A percentile compares a stretch with the other conserved stretches of the same genome.
phyloP scores from a whole-genome alignment of 192 early-diverging fungal species.

The Mortierella alpina region DNA sequence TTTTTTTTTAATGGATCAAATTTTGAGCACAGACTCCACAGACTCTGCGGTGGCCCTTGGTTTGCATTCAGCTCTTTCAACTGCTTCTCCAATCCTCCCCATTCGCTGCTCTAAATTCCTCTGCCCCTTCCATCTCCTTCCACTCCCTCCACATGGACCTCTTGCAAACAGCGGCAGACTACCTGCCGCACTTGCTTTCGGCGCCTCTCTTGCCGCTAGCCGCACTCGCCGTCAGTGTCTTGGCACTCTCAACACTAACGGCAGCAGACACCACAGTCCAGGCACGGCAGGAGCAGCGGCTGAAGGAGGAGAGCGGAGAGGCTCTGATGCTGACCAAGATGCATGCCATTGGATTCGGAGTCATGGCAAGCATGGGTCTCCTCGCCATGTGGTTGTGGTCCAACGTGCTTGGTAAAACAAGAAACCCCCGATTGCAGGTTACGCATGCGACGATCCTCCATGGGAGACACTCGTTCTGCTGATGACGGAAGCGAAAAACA shows the following conservation, averaged over 20 bases:
- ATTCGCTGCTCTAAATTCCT: too few species aligned
- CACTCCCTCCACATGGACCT: constrained; percentile 18
- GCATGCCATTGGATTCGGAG: constrained; percentile 51
- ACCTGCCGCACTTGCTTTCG: constrained; percentile 35
- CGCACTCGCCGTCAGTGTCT: constrained; percentile 25
- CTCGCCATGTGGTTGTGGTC: constrained; percentile 55
- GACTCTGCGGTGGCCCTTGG: too few species aligned
- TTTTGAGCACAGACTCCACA: too few species aligned
- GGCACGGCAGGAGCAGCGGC: constrained; percentile 35
- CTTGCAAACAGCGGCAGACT: constrained; percentile 4
- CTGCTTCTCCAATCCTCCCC: too few species aligned
- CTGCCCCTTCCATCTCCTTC: neutral
- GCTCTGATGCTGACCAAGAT: constrained; percentile 32
- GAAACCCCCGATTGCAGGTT: too few species aligned
- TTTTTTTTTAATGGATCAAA: too few species aligned
- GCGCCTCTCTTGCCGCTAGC: constrained; percentile 34
- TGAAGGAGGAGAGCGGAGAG: constrained; percentile 46
- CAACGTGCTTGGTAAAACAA: constrained; percentile 39
- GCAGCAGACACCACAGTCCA: constrained; percentile 50
- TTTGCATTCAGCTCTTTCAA: too few species aligned
- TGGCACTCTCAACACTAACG: constrained; percentile 31
- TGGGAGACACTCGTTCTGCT: neutral
- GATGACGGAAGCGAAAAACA: neutral
- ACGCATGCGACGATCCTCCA: neutral
- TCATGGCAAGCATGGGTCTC: constrained; percentile 53